phyloP scores from a whole-genome alignment of 176 grass and related monocot genomes.

The Aechmea fasciata region DNA sequence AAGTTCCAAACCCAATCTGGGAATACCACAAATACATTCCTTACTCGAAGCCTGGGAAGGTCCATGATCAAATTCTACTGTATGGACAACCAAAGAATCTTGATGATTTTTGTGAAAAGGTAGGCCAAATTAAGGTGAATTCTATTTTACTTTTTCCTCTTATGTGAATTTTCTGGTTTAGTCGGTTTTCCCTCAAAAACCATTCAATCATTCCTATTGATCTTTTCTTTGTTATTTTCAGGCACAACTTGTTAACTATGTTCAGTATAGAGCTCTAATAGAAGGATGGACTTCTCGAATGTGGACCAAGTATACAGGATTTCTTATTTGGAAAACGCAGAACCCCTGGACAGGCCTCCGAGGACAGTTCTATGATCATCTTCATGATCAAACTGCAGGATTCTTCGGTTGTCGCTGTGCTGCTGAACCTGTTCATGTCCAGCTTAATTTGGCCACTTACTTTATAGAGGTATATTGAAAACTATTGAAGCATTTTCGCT shows the following conservation, averaged over 20 bases:
- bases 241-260: constrained; percentile 88
- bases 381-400: constrained; percentile 86
- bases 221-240: constrained; percentile 21
- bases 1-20: constrained; percentile 91
- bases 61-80: constrained; percentile 83
- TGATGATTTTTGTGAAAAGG: constrained; percentile 88
- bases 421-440: constrained; percentile 75
- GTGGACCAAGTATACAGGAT: constrained; percentile 94
- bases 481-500: constrained; percentile 1
- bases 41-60: constrained; percentile 80
- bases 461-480: constrained; percentile 64
- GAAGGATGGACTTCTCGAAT: constrained; percentile 98
- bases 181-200: background rate
- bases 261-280: constrained; percentile 89
- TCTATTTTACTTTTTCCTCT: constrained; percentile 6
- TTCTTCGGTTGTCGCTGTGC: constrained; percentile 88
- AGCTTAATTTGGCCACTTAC: constrained; percentile 76
- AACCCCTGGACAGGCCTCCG: constrained; percentile 94
- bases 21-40: constrained; percentile 98
- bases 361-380: constrained; percentile 97
- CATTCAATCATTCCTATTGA: background rate
- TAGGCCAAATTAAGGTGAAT: constrained; percentile 21
- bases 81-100: constrained; percentile 71
- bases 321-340: constrained; percentile 95
- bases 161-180: constrained; percentile 1